phyloP scores from a whole-genome alignment of 495 filamentous ascomycete species.

The Podospora appendiculata region DNA sequence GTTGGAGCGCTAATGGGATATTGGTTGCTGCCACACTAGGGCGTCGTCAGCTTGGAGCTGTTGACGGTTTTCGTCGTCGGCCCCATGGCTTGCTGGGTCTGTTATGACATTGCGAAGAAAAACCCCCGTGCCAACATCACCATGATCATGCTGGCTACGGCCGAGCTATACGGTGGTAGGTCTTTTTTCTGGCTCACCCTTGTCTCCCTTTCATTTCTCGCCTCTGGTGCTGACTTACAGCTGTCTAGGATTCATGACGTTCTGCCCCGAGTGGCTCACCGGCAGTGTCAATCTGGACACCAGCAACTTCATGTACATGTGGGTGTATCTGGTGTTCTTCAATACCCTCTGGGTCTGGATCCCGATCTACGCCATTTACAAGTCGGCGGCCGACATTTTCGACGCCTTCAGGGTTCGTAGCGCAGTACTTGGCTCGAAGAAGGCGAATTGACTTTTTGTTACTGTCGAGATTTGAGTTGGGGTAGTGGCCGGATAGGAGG shows the following conservation, averaged over 20 bases:
- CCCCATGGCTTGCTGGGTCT: constrained; percentile 62
- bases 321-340: constrained; percentile 88
- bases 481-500: too few relatives aligned
- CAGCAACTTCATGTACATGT: constrained; percentile 76
- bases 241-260: constrained; percentile 76
- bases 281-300: constrained; percentile 69
- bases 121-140: constrained; percentile 59
- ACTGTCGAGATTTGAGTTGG: too few relatives aligned
- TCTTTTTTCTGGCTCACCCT: background rate
- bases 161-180: constrained; percentile 82
- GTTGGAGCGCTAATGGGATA: too few relatives aligned
- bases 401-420: constrained; percentile 42
- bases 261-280: constrained; percentile 86
- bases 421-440: constrained; percentile 18
- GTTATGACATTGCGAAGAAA: constrained; percentile 53
- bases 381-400: constrained; percentile 53
- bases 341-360: constrained; percentile 84
- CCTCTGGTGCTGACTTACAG: too few relatives aligned
- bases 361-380: constrained; percentile 68
- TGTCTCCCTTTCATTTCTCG: background rate
- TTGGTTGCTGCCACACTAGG: constrained; percentile 17
- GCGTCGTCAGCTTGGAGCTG: constrained; percentile 74
- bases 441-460: constrained; percentile 11
- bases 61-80: constrained; percentile 77
- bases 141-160: constrained; percentile 73